Percentiles rank a stretch among this genome's conserved stretches.
These are phyloP conservation scores for Candida sanyaensis DNA, from an alignment of 1,139 yeast genomes.

Conservation along the genomic window DNA sequence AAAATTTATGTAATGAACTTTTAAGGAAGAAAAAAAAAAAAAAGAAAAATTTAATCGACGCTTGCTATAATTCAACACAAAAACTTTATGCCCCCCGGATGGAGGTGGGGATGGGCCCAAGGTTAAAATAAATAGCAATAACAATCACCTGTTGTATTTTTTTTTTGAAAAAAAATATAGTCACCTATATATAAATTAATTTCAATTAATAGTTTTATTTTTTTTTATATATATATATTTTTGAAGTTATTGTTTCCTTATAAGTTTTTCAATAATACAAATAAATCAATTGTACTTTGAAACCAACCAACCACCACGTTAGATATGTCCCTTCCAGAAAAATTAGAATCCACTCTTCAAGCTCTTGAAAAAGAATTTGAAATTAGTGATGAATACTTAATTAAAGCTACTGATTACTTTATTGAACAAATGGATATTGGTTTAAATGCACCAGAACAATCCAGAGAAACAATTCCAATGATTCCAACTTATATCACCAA, in stretches of 20 bases:
- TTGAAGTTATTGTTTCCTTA: too few species aligned
- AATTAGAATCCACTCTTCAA: constrained; percentile 38
- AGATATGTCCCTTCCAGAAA: constrained; percentile 13
- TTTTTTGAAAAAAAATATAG: not conserved
- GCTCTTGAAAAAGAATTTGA: constrained; percentile 56
- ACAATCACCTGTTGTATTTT: not conserved
- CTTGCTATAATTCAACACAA: not conserved
- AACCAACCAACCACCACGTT: not conserved
- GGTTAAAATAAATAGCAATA: not conserved
- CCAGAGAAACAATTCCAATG: constrained; percentile 70
- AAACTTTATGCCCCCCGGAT: not conserved
- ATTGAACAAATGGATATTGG: constrained; percentile 65
- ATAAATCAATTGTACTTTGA: too few species aligned
- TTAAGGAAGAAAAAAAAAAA: too few species aligned
- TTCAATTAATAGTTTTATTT: not conserved
- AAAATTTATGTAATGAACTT: not conserved
- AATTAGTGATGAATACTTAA: constrained; percentile 52
- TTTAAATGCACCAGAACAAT: constrained; percentile 37
- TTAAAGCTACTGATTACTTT: constrained; percentile 65
- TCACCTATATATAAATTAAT: too few species aligned
- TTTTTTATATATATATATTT: too few species aligned
- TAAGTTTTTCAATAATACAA: too few species aligned
- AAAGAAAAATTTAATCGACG: too few species aligned
- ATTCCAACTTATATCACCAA: constrained; percentile 82
- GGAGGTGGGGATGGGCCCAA: not conserved